These are phyloP conservation scores for Mangifera indica DNA, from an alignment of 345 rosid genomes.

Conservation along the genomic window DNA sequence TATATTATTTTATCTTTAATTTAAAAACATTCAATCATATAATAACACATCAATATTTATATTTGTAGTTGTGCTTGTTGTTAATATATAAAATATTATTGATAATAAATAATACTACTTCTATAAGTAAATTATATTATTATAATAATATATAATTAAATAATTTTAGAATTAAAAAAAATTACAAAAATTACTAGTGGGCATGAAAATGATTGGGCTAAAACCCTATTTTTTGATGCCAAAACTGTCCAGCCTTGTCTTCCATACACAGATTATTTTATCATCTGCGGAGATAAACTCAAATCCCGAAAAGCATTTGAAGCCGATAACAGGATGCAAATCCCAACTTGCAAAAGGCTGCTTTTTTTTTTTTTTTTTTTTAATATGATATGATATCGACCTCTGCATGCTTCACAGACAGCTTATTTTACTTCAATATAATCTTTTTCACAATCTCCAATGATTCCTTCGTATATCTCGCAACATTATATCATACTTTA, in stretches of 20 bases:
- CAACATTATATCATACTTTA: constrained; percentile 4
- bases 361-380: background rate
- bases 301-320: background rate
- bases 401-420: constrained; percentile 16
- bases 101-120: too few species aligned
- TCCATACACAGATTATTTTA: background rate
- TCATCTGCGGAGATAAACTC: background rate
- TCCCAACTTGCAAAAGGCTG: constrained; percentile 9
- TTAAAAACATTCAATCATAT: too few species aligned
- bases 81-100: too few species aligned
- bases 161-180: too few species aligned
- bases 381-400: constrained; percentile 4
- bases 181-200: background rate
- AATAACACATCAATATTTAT: too few species aligned
- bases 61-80: too few species aligned
- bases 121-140: too few species aligned
- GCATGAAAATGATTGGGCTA: background rate
- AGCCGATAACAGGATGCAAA: background rate
- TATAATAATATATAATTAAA: too few species aligned
- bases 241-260: background rate
- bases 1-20: too few species aligned
- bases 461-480: constrained; percentile 11
- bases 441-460: constrained; percentile 18
- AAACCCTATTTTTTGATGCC: background rate
- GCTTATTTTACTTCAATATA: constrained; percentile 6